A percentile compares a stretch with the other conserved stretches of the same genome.
Conservation (phyloP, 306 rosid species). For the Prunus fruticosa region DNA sequence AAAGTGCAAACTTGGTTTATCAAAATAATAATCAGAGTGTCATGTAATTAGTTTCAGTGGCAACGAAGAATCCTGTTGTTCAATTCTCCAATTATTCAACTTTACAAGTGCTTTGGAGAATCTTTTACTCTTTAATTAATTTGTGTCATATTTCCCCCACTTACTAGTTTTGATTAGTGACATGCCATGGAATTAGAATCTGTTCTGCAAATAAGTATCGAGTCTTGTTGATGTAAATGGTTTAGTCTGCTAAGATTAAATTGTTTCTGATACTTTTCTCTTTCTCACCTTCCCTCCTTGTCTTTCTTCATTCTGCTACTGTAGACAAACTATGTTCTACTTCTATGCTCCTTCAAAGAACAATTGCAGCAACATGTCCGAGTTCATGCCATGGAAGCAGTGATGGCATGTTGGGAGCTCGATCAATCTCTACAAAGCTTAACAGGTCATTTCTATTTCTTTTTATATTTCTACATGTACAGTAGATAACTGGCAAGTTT, state of each 20-base stretch:
- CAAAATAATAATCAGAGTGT: conserved; percentile 19
- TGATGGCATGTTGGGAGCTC: conserved; percentile 92
- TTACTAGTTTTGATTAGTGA: conserved; percentile 11
- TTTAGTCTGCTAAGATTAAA: background rate
- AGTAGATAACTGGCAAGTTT: background rate
- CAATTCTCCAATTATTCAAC: conserved; percentile 19
- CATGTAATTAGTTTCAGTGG: conserved; percentile 22
- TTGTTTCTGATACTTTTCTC: background rate
- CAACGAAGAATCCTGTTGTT: conserved; percentile 29
- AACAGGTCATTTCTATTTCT: conserved; percentile 49
- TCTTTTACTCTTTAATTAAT: conserved; percentile 32
- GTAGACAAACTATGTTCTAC: conserved; percentile 70
- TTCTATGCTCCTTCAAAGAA: conserved; percentile 80
- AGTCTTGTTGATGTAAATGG: background rate
- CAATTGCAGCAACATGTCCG: conserved; percentile 86
- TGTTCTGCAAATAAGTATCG: conserved; percentile 26
- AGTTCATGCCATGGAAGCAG: conserved; percentile 94
- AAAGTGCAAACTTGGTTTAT: background rate
- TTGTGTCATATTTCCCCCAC: conserved; percentile 29
- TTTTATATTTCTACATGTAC: too few species aligned
- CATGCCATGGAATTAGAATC: conserved; percentile 22
- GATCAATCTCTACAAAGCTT: conserved; percentile 84
- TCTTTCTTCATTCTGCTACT: conserved; percentile 10
- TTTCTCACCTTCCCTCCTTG: background rate
- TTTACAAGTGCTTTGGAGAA: conserved; percentile 50